Evolutionary conservation across 23 red algal species (phyloP), one percentile per base, ranked within the genome.

Genomic region (Chondrus crispus): DNA sequence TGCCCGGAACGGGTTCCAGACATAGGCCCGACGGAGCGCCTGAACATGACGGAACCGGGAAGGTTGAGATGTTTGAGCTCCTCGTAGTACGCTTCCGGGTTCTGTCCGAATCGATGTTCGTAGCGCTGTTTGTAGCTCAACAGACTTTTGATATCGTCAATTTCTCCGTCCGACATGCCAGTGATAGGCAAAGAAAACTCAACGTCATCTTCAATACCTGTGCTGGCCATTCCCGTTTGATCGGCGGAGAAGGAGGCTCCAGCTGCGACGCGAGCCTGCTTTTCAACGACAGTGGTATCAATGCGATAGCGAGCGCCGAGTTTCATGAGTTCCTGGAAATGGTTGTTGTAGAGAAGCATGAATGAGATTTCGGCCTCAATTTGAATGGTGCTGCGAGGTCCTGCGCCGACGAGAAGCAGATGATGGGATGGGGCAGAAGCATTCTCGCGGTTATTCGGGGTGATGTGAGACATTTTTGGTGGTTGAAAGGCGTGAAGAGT

Each of bases 81-180:
- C 0, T 35, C 8, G 18, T 76, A 74, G 45, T 89, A 89, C 0
- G 37, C 24, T 16, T 58, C 66, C 7, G 48, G 7, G 29, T 74
- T 46, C 22, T 28, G 19, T 10, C 85, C 85, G 46, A 35, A 77
- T n/a, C n/a, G n/a, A 7, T 9, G 9, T 18, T 47, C 68, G 44
- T 89, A 89, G 44, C 85, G 66, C 32, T 26, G 39, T 32, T 55
- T 73, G 70, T 89, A 89, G 70, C 85, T 89, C 46, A 89, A 32
- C 10, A 89, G 69, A 30, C 30, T 43, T n/a, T 24, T 46, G n/a
- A 89, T 24, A 36, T 75, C 44, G 32, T n/a, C n/a, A n/a, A n/a
- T n/a, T n/a, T n/a, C n/a, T n/a, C 37, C 49, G n/a, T 42, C 29
- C n/a, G 42, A 16, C 8, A 39, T 32, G 2, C 33, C 13, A 7